phyloP scores from a whole-genome alignment of 2,329 filamentous ascomycete species.

The Truncatella angustata region DNA sequence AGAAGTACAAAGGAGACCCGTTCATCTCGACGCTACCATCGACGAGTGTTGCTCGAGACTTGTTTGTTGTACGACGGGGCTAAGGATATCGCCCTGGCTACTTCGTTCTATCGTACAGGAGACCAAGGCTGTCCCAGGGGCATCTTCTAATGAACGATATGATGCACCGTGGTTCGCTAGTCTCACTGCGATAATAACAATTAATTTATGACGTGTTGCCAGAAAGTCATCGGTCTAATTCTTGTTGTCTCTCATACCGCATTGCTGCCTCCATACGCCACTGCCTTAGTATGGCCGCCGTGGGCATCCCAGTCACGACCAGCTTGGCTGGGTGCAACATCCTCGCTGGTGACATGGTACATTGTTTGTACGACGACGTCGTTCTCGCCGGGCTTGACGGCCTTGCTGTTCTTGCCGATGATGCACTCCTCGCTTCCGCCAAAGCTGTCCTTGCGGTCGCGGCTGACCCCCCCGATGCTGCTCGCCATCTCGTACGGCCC shows the following conservation, averaged over 20 bases:
- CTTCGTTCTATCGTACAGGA: too few relatives aligned
- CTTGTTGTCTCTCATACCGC: neutral
- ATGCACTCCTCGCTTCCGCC: slow-evolving; percentile 10
- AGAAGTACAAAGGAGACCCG: too few relatives aligned
- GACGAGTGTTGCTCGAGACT: too few relatives aligned
- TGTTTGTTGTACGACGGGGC: too few relatives aligned
- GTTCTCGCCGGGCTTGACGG: neutral
- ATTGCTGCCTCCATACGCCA: neutral
- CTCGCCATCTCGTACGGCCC: slow-evolving; percentile 12
- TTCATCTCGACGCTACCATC: too few relatives aligned
- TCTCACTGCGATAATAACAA: too few relatives aligned
- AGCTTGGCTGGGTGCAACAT: neutral
- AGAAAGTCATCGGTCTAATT: too few relatives aligned
- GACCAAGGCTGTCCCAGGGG: too few relatives aligned
- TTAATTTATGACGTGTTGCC: too few relatives aligned
- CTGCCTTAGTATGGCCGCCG: neutral
- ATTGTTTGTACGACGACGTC: neutral
- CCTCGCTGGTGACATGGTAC: slow-evolving; percentile 4
- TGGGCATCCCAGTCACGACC: neutral
- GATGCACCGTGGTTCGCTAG: too few relatives aligned
- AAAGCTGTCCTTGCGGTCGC: slow-evolving; percentile 1
- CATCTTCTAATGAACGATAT: too few relatives aligned
- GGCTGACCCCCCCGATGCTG: neutral
- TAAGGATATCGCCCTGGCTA: too few relatives aligned
- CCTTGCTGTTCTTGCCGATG: neutral